Conservation (phyloP, 73 alveolate genomes). For the Paramecium caudatum region DNA sequence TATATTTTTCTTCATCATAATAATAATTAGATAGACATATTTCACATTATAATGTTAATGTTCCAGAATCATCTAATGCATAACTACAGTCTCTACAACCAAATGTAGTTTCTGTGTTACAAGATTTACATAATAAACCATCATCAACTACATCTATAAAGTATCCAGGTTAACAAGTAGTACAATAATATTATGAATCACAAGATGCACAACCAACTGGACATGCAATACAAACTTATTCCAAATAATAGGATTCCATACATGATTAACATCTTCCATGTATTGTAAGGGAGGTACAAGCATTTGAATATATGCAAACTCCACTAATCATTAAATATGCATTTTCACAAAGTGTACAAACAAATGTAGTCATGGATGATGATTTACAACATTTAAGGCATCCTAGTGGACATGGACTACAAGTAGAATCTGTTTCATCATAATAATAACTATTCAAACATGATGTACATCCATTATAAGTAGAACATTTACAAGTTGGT, state of each 20-base stretch:
- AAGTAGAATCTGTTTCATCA: background rate
- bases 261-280: constrained; percentile 56
- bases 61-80: background rate
- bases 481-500: constrained; percentile 51
- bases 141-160: background rate
- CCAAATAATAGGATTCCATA: background rate
- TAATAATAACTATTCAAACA: constrained; percentile 30
- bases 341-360: constrained; percentile 41
- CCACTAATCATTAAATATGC: constrained; percentile 26
- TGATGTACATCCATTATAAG: background rate
- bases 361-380: background rate
- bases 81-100: constrained; percentile 11
- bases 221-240: background rate
- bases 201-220: constrained; percentile 21
- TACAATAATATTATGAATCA: constrained; percentile 23
- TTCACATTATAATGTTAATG: background rate
- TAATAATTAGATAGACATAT: background rate
- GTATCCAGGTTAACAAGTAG: background rate
- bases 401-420: constrained; percentile 51
- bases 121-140: background rate
- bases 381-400: constrained; percentile 31
- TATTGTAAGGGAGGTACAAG: background rate
- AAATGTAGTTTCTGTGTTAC: background rate
- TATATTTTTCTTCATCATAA: background rate
- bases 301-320: background rate